Conservation (phyloP, 768 basidiomycete species). For the Rickenella mellea region DNA sequence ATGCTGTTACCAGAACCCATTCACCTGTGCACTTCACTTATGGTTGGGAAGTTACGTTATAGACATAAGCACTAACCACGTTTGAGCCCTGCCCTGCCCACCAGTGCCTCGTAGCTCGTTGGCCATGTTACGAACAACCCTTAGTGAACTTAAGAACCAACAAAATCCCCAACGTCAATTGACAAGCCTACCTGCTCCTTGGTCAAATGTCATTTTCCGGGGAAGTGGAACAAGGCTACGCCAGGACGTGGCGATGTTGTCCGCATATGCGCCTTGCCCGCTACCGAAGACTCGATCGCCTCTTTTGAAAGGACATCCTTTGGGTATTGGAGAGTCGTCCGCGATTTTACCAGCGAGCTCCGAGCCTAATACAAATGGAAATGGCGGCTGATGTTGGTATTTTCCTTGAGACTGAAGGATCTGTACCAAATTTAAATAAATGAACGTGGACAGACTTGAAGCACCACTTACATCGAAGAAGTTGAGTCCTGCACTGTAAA, state of each 20-base stretch:
- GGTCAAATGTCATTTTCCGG: constrained; percentile 65
- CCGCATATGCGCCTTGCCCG: constrained; percentile 71
- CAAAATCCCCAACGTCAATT: neutral
- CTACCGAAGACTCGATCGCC: constrained; percentile 89
- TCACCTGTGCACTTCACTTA: constrained; percentile 44
- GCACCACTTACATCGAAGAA: constrained; percentile 53
- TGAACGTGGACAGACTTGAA: neutral
- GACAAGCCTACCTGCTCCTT: constrained; percentile 60
- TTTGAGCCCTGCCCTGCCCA: constrained; percentile 74
- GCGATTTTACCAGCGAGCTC: constrained; percentile 82
- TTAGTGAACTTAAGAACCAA: constrained; percentile 13
- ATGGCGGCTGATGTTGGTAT: constrained; percentile 61
- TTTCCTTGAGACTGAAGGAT: constrained; percentile 86
- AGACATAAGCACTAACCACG: constrained; percentile 36
- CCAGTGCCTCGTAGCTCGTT: constrained; percentile 87
- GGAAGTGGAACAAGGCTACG: constrained; percentile 56
- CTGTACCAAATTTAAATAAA: constrained; percentile 21
- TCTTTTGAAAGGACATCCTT: constrained; percentile 64
- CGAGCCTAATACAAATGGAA: constrained; percentile 78
- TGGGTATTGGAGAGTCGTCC: constrained; percentile 61
- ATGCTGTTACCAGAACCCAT: constrained; percentile 87
- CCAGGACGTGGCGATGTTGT: constrained; percentile 54
- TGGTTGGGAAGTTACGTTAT: neutral
- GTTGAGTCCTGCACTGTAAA: constrained; percentile 68
- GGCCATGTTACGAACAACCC: constrained; percentile 86